Evolutionary conservation across 441 rosid genomes (phyloP).

Genomic region (Syzygium malaccense): DNA sequence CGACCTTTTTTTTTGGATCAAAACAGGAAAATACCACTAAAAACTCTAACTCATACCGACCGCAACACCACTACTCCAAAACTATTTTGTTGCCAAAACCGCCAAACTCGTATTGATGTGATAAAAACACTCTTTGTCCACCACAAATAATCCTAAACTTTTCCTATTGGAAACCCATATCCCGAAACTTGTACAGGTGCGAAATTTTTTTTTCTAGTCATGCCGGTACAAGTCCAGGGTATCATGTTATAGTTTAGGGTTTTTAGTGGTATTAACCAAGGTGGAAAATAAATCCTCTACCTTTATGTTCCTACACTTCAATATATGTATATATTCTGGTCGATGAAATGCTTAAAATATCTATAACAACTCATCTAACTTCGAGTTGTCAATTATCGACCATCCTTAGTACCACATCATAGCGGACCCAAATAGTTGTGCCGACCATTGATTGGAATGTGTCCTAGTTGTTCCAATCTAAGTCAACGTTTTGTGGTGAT

Average conservation of each 20-base stretch:
- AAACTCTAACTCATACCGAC: not conserved
- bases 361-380: not conserved
- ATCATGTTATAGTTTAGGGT: not conserved
- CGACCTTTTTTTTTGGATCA: not conserved
- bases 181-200: fast-evolving
- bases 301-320: not conserved
- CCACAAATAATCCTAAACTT: fast-evolving
- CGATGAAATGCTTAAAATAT: not conserved
- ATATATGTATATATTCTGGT: not conserved
- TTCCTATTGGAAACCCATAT: not conserved
- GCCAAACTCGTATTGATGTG: fast-evolving
- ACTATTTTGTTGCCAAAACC: not conserved
- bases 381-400: not conserved
- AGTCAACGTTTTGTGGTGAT: not conserved
- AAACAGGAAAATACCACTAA: not conserved
- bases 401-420: not conserved
- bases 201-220: too few species aligned
- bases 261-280: not conserved
- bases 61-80: not conserved
- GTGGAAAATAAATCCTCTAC: not conserved
- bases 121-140: not conserved
- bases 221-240: fast-evolving
- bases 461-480: not conserved
- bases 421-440: not conserved
- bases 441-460: not conserved